A percentile compares a stretch with the other conserved stretches of the same genome.
Evolutionary conservation across 257 asterid genomes (phyloP).

Genomic region (Rehmannia glutinosa): DNA sequence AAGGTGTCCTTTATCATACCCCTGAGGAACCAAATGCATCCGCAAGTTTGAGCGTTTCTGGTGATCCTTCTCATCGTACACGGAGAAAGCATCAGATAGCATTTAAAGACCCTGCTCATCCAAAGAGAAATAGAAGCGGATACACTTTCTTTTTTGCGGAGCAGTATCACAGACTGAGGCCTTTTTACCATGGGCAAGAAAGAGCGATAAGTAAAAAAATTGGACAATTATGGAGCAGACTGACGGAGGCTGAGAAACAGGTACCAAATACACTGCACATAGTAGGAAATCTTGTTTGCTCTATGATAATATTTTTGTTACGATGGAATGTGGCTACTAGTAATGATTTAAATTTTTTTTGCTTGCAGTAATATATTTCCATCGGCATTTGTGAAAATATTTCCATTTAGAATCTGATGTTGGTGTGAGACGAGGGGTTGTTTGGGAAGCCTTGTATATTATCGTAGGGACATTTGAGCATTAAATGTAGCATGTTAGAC

Average conservation of each 20-base stretch:
- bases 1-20: conserved; percentile 79
- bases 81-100: conserved; percentile 52
- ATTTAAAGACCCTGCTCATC: conserved; percentile 61
- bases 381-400: no score
- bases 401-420: no score
- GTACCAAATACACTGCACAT: no score
- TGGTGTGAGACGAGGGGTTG: no score
- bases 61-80: conserved; percentile 28
- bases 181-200: conserved; percentile 82
- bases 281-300: no score
- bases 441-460: no score
- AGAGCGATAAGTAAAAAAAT: conserved; percentile 75
- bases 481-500: no score
- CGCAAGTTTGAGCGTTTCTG: conserved; percentile 27
- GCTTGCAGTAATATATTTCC: no score
- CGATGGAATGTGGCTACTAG: no score
- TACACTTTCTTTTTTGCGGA: conserved; percentile 90
- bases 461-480: no score
- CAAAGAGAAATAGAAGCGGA: conserved; percentile 78
- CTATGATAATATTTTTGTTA: no score
- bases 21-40: conserved; percentile 34
- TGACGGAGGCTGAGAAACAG: conserved; percentile 81
- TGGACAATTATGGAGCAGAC: conserved; percentile 74
- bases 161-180: conserved; percentile 72
- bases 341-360: no score